Base-by-base conservation (phyloP, 2,329 filamentous ascomycete species). In the Dactylellina leptospora region DNA sequence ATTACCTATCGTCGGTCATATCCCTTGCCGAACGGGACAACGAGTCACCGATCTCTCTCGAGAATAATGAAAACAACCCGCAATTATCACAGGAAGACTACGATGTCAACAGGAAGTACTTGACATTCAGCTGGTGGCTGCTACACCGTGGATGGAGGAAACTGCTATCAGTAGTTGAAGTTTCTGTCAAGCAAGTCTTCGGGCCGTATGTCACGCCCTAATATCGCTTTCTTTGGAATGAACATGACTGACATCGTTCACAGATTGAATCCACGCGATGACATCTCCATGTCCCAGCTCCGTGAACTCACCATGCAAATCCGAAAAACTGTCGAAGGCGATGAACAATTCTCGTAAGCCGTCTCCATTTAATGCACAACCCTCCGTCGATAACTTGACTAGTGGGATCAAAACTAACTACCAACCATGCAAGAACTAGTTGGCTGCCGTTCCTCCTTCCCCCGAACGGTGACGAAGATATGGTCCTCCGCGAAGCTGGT, bases 121-220 rank as follows among this genome's bases (percentile, higher is more conserved):
- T 99, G 51, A 96, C 93, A 40, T 96, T 97, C 79, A 96, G 92
- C 81, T 99, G 95, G 95, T 99, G 93, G 93, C 82, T 99, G 48
- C 84, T 99, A 50, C 93, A 99, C 81, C 87, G 87, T 75, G 95
- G 95, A 44, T 97, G 92, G 88, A 87, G 88, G 75, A 87, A 92
- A 66, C 82, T 97, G 63, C 89, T 92, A 85, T 84, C 87, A 63
- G 90, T 88, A 74, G 93, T 99, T 50, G 88, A 92, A 78, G 82
- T 83, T n/a, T 92, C 92, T 2, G 95, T 99, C 22, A 89, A 89
- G 76, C 90, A 96, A 58, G 90, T 93, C 22, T 97, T 97, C 80
- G 91, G 92, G n/a, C 84, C 87, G 74, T 77, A 68, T 36, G 73
- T 74, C n/a, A 10, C 54, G 4, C 27, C 22, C 6, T n/a, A n/a